phyloP scores from a whole-genome alignment of 305 asterid species.

The Fraxinus velutina region DNA sequence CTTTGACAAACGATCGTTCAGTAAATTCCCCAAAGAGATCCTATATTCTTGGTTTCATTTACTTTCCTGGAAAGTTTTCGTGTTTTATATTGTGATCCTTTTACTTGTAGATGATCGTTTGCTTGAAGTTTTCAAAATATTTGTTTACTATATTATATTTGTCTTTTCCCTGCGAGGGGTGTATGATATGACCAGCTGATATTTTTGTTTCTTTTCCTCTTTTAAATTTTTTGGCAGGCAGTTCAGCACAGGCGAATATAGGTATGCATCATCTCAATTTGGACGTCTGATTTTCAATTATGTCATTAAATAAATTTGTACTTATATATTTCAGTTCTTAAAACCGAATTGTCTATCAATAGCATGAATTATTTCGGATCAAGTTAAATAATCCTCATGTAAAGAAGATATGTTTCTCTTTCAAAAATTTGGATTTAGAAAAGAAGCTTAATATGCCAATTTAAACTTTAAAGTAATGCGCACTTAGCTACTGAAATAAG shows the following conservation, averaged over 20 bases:
- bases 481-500: not conserved
- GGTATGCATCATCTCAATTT: conserved; percentile 41
- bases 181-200: not conserved
- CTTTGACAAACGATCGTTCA: not conserved
- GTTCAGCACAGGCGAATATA: conserved; percentile 85
- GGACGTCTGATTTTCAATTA: not conserved
- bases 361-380: not conserved
- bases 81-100: not conserved
- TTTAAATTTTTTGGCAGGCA: conserved; percentile 49
- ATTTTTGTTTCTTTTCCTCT: not conserved
- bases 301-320: not conserved
- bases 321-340: not conserved
- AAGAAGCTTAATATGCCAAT: not conserved
- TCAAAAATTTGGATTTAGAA: not conserved
- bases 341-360: not conserved
- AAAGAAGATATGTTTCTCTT: not conserved
- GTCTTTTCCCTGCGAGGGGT: not conserved
- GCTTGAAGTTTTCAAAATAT: not conserved
- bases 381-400: not conserved
- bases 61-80: not conserved
- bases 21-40: not conserved
- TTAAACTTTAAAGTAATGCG: not conserved
- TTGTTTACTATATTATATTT: not conserved
- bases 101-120: not conserved
- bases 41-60: not conserved